Conservation (phyloP, 2,329 filamentous ascomycete species). For the Fusarium nodosum region DNA sequence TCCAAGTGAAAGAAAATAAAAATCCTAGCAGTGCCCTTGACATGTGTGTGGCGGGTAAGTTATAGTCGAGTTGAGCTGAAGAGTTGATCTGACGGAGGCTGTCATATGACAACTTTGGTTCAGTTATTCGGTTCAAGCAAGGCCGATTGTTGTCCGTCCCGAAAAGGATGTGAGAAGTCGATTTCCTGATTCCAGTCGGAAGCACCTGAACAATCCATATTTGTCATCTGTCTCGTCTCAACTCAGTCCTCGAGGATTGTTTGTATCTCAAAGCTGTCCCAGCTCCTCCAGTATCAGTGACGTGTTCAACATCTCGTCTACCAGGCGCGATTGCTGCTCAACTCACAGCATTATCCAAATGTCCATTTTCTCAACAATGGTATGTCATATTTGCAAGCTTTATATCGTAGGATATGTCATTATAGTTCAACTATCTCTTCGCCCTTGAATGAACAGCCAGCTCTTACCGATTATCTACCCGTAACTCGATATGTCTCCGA, state of each 20-base stretch:
- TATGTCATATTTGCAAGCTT: conserved; percentile 23
- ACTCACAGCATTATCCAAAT: conserved; percentile 1
- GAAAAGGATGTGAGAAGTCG: neutral
- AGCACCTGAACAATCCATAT: neutral
- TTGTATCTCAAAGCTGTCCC: conserved; percentile 12
- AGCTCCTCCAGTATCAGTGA: neutral
- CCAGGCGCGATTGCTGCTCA: neutral
- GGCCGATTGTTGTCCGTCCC: neutral
- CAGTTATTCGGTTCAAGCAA: neutral
- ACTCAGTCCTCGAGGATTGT: neutral
- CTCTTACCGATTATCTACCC: neutral
- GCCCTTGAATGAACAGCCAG: neutral
- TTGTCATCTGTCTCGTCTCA: neutral
- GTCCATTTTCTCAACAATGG: conserved; percentile 36
- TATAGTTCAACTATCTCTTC: neutral
- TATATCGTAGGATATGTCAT: neutral
- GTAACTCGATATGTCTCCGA: neutral
- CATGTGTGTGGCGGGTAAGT: neutral
- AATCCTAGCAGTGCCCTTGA: neutral
- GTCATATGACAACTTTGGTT: neutral
- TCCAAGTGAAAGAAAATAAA: neutral
- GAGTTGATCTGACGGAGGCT: neutral
- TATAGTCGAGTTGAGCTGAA: neutral
- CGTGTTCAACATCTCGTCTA: conserved; percentile 5
- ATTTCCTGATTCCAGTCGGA: conserved; percentile 2